Conservation (phyloP, 768 basidiomycete genomes). For the Boletus subparvulus region DNA sequence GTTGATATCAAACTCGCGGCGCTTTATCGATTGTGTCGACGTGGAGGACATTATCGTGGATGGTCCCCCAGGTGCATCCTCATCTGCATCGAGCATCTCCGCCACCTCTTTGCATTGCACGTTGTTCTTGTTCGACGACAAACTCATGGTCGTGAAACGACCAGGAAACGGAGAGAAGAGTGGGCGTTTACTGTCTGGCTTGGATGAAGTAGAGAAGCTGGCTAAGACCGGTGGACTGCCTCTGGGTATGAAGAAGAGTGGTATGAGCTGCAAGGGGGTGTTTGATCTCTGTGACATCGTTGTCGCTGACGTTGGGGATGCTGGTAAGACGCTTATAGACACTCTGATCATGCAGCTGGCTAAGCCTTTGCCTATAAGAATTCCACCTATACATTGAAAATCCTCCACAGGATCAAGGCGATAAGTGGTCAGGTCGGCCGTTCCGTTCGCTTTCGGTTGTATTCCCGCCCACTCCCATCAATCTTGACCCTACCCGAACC, state of each 20-base stretch:
- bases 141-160: conserved; percentile 87
- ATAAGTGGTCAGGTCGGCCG: conserved; percentile 85
- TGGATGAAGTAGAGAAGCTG: conserved; percentile 76
- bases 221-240: conserved; percentile 63
- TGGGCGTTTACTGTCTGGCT: conserved; percentile 67
- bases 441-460: conserved; percentile 80
- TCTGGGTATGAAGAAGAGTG: conserved; percentile 69
- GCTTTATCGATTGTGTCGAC: conserved; percentile 90
- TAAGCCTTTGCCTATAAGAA: conserved; percentile 46
- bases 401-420: conserved; percentile 77
- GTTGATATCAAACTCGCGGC: conserved; percentile 84
- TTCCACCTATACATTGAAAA: conserved; percentile 83
- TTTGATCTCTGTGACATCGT: conserved; percentile 83
- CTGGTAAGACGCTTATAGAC: conserved; percentile 52
- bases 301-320: conserved; percentile 80
- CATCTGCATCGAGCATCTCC: conserved; percentile 41
- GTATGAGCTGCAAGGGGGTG: conserved; percentile 81
- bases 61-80: conserved; percentile 39
- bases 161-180: conserved; percentile 73
- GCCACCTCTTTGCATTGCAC: conserved; percentile 71
- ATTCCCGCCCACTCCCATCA: conserved; percentile 64
- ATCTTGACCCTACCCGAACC: conserved; percentile 64
- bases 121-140: conserved; percentile 92
- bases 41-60: conserved; percentile 78
- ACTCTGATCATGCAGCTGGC: conserved; percentile 1